These are phyloP conservation scores for Tetrapisispora phaffii DNA, from an alignment of 805 yeast genomes.

Conservation along the genomic window DNA sequence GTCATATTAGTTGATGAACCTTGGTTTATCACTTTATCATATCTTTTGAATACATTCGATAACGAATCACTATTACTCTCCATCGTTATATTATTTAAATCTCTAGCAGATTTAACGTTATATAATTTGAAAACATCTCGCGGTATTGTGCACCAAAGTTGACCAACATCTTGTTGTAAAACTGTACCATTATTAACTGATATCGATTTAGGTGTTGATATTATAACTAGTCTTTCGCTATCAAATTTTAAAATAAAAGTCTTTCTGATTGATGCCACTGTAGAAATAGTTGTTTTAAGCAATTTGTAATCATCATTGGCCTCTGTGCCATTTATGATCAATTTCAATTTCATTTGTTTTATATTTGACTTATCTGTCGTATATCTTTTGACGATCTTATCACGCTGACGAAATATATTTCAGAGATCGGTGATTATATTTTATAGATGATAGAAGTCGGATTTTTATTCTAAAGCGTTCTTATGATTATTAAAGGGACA, in stretches of 20 bases:
- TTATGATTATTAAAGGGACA: too few relatives aligned
- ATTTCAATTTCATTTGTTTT: conserved; percentile 23
- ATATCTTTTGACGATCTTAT: too few relatives aligned
- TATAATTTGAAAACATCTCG: conserved; percentile 23
- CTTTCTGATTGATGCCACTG: conserved; percentile 26
- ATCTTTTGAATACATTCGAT: conserved; percentile 23
- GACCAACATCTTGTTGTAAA: conserved; percentile 23
- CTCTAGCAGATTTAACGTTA: conserved; percentile 21
- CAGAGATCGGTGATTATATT: too few relatives aligned
- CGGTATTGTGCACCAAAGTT: conserved; percentile 29
- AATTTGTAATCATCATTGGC: conserved; percentile 26
- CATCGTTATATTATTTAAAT: conserved; percentile 23
- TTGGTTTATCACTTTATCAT: conserved; percentile 22
- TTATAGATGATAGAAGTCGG: too few relatives aligned
- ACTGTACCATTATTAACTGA: conserved; percentile 8
- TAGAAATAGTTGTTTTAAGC: conserved; percentile 22
- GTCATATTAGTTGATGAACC: conserved; percentile 23
- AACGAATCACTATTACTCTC: conserved; percentile 27
- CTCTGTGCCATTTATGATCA: conserved; percentile 21
- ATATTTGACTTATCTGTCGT: neutral
- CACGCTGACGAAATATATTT: too few relatives aligned
- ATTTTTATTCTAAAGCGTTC: too few relatives aligned
- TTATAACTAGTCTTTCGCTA: conserved; percentile 22
- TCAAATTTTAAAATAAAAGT: conserved; percentile 27
- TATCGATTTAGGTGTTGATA: conserved; percentile 23